A percentile compares a stretch with the other conserved stretches of the same genome.
phyloP scores from a whole-genome alignment of 106 monocot species.

The Allium sativum region DNA sequence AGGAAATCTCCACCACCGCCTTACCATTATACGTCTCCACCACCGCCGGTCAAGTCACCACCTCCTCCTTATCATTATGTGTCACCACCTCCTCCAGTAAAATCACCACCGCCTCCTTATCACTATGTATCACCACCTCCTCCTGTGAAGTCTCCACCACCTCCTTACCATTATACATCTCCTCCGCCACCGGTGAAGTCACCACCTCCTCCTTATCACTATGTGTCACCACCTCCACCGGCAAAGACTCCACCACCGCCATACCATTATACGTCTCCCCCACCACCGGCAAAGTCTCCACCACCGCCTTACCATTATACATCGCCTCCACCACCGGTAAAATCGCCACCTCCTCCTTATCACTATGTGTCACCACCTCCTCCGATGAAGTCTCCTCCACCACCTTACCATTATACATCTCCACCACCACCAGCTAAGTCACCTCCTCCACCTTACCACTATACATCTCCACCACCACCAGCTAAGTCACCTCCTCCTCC shows the following conservation, averaged over 20 bases:
- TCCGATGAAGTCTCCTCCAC: too few species aligned
- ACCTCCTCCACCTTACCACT: too few species aligned
- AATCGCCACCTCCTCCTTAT: background rate
- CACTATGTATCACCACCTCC: background rate
- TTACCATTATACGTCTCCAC: slow-evolving; percentile 18
- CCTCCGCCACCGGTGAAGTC: background rate
- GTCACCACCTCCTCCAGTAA: slow-evolving; percentile 2
- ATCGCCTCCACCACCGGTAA: slow-evolving; percentile 18
- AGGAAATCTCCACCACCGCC: slow-evolving; percentile 18
- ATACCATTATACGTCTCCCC: slow-evolving; percentile 10
- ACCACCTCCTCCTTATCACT: background rate
- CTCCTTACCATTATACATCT: background rate
- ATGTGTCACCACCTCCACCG: background rate
- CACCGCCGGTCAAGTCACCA: slow-evolving; percentile 9
- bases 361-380: background rate
- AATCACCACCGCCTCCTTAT: background rate
- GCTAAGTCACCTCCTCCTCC: too few species aligned
- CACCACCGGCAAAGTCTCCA: background rate
- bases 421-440: too few species aligned
- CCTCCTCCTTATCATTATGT: background rate
- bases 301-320: slow-evolving; percentile 7
- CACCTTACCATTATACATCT: too few species aligned
- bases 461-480: too few species aligned
- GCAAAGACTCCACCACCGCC: slow-evolving; percentile 7
- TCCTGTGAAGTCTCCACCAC: background rate